These are phyloP conservation scores for Erigeron philadelphicus DNA, from an alignment of 140 eudicot species.

Conservation along the genomic window DNA sequence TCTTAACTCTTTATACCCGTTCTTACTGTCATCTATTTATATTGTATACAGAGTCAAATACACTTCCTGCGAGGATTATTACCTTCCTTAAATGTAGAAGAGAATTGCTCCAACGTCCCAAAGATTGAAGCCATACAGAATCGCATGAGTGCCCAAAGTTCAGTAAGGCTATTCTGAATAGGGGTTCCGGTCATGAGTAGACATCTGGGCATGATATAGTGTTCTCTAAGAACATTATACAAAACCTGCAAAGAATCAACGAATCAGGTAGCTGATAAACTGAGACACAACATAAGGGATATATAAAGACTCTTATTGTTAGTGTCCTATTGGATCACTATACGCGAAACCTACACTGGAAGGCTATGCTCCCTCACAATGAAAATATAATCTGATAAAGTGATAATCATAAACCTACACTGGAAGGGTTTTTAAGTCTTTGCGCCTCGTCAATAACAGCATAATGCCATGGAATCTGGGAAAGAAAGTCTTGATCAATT, in stretches of 20 bases:
- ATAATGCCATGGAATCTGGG: constrained; percentile 83
- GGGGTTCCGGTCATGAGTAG: constrained; percentile 97
- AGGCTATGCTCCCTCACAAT: background rate
- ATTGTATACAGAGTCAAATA: too few species aligned
- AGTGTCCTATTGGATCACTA: background rate
- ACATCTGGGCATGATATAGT: constrained; percentile 74
- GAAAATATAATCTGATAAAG: background rate
- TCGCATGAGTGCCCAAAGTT: constrained; percentile 96
- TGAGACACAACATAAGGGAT: background rate
- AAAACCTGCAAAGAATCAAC: constrained; percentile 54
- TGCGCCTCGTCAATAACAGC: constrained; percentile 93
- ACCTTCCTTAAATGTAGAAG: constrained; percentile 64
- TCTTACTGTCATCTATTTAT: too few species aligned
- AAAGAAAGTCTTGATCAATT: constrained; percentile 87
- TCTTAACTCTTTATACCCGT: too few species aligned
- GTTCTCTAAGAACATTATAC: constrained; percentile 70
- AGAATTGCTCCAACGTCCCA: constrained; percentile 79
- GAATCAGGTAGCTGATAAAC: constrained; percentile 13
- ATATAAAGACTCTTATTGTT: background rate
- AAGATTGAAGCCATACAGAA: constrained; percentile 82
- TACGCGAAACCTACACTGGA: background rate
- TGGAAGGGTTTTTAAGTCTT: constrained; percentile 89
- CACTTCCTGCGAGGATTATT: too few species aligned
- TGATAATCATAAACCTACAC: constrained; percentile 48
- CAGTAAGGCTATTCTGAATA: constrained; percentile 83